Conservation (phyloP, 2,329 filamentous ascomycete genomes). For the Neofusicoccum sp. region DNA sequence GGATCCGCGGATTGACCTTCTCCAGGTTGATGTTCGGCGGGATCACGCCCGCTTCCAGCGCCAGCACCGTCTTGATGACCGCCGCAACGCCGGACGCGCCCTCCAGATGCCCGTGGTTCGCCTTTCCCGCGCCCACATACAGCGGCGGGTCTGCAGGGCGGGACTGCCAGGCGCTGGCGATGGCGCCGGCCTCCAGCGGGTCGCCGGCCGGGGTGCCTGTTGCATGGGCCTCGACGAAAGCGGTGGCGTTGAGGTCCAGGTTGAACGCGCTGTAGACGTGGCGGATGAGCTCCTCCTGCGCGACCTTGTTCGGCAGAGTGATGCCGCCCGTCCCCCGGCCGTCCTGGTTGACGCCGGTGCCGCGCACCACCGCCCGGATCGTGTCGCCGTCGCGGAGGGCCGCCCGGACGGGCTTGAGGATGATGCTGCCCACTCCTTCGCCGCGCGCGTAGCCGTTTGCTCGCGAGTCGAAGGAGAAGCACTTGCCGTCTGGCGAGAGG, state of each 20-base stretch:
- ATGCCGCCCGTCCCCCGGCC: conserved; percentile 47
- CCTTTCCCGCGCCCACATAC: conserved; percentile 25
- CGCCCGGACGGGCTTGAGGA: conserved; percentile 51
- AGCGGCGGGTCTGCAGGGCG: conserved; percentile 3
- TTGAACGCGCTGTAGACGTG: conserved; percentile 37
- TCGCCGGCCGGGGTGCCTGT: conserved; percentile 59
- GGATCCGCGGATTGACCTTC: conserved; percentile 31
- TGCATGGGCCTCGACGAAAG: conserved; percentile 42
- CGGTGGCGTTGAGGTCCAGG: conserved; percentile 24
- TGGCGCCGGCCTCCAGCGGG: conserved; percentile 28
- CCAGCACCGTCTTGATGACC: conserved; percentile 36
- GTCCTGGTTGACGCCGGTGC: conserved; percentile 39
- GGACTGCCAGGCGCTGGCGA: conserved; percentile 21
- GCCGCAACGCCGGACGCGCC: conserved; percentile 33
- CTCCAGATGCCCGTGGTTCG: conserved; percentile 39
- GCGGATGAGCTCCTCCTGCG: conserved; percentile 37
- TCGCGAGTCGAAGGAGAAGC: conserved; percentile 33
- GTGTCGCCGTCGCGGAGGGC: conserved; percentile 50
- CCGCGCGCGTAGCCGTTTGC: conserved; percentile 54
- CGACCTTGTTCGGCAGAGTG: conserved; percentile 56
- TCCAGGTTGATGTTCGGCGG: conserved; percentile 34
- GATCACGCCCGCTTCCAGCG: conserved; percentile 33
- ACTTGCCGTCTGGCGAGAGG: conserved; percentile 30
- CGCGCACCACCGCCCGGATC: conserved; percentile 42
- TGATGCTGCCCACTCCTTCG: conserved; percentile 51